Conservation (phyloP, 495 filamentous ascomycete genomes). For the Lasiosphaeria miniovina region DNA sequence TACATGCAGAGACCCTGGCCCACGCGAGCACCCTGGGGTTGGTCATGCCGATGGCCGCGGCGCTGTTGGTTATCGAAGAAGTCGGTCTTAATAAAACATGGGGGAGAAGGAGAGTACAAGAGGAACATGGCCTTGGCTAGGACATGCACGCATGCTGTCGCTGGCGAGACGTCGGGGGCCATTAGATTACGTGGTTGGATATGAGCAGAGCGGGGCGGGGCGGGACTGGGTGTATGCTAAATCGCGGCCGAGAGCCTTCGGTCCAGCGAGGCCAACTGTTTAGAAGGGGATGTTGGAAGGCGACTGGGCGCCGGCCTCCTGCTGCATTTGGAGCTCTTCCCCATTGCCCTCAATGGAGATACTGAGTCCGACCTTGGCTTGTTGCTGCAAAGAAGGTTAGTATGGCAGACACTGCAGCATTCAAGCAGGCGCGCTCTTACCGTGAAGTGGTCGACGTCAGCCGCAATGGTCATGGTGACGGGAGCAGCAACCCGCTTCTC, state of each 20-base stretch:
- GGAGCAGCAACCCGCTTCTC: conserved; percentile 93
- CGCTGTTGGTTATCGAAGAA: conserved; percentile 1
- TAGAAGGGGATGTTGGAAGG: conserved; percentile 58
- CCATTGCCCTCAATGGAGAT: conserved; percentile 88
- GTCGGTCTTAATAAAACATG: conserved; percentile 15
- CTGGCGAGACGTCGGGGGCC: conserved; percentile 10
- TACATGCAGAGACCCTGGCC: conserved; percentile 19
- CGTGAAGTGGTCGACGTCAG: conserved; percentile 95
- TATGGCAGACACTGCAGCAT: background rate
- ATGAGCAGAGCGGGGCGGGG: conserved; percentile 22
- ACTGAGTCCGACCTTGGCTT: conserved; percentile 89
- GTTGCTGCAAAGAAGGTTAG: conserved; percentile 61
- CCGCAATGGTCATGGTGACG: conserved; percentile 88
- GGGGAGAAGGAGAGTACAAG: conserved; percentile 6
- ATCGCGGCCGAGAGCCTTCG: background rate
- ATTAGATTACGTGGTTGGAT: conserved; percentile 28
- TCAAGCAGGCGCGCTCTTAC: conserved; percentile 50
- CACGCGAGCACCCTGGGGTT: conserved; percentile 9
- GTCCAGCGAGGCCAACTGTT: conserved; percentile 11
- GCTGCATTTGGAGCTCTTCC: conserved; percentile 89
- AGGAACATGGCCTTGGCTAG: background rate
- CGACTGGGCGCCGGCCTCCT: conserved; percentile 58
- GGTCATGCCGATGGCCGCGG: conserved; percentile 6
- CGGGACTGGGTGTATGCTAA: background rate
- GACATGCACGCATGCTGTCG: conserved; percentile 4